Percentiles rank a stretch among this genome's conserved stretches.
Evolutionary conservation across 1,139 yeast species (phyloP).

Genomic region (Meyerozyma elateridarum): DNA sequence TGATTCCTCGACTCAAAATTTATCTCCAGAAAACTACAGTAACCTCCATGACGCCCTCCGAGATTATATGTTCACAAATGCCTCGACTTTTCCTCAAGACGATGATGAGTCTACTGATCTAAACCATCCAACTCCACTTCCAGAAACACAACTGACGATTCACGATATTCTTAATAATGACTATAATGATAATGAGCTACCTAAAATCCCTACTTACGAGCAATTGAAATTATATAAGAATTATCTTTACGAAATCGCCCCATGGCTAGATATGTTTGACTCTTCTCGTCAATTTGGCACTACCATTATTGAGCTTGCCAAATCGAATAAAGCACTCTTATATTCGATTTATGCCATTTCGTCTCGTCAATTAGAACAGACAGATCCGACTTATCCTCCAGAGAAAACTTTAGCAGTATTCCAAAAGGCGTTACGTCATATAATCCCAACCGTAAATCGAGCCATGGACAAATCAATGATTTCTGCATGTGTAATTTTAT

Average conservation of each 20-base stretch:
- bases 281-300: slow-evolving; percentile 23
- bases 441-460: slow-evolving; percentile 26
- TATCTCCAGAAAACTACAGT: no score
- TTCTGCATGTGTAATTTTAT: slow-evolving; percentile 25
- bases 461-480: slow-evolving; percentile 18
- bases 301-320: slow-evolving; percentile 19
- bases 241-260: slow-evolving; percentile 27
- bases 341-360: slow-evolving; percentile 26
- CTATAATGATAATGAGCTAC: slow-evolving; percentile 8
- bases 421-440: slow-evolving; percentile 20
- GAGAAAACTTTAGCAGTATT: slow-evolving; percentile 19
- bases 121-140: background rate
- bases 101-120: slow-evolving; percentile 5
- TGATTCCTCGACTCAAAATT: no score
- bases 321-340: slow-evolving; percentile 16
- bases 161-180: background rate
- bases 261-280: slow-evolving; percentile 33
- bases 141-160: slow-evolving; percentile 1
- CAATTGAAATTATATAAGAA: slow-evolving; percentile 19
- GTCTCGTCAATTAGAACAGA: slow-evolving; percentile 24
- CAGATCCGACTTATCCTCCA: slow-evolving; percentile 12
- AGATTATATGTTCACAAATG: slow-evolving; percentile 30
- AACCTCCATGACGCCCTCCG: slow-evolving; percentile 22
- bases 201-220: no score
- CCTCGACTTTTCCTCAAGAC: no score